Base-by-base conservation (phyloP, 257 asterid genomes). In the Lithospermum erythrorhizon region DNA sequence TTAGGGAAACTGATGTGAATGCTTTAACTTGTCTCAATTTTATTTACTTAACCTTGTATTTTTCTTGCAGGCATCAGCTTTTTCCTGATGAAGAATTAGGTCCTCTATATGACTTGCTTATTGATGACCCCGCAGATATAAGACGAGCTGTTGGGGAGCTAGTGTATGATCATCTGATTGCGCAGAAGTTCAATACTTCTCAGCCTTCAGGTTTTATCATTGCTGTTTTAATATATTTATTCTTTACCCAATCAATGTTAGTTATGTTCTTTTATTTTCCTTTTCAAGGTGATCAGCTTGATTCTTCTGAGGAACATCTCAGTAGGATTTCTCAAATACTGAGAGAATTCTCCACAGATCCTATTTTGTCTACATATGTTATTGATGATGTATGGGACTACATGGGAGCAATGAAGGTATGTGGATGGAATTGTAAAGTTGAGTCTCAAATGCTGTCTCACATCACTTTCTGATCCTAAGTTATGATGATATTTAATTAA, bases 331-430 rank as follows among this genome's bases (percentile, higher is more conserved):
- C 88, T 57, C 94, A 86, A 75, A 93, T 93, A 72, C 82, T 93
- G 57, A 86, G 82, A 72, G 97, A 93, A 73, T 93, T 93, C 69
- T 77, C 97, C 53, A 76, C 94, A 4, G 99, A 93, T 58, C 95
- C 87, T 64, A 82, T 89, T 70, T 79, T 93, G 76, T 82, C 90
- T 74, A 81, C 83, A 58, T 93, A 89, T 60, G 99, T 93, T 71
- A 93, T 93, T 51, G 99, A 93, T 53, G 99, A 89, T 75, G 83
- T 93, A 70, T 93, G 97, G 99, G 99, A 89, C 68, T 93, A 89
- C 85, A 93, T 93, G 99, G 89, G 73, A 68, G 97, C 97, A 74
- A 89, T 93, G 97, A 93, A 86, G 79, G 99, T 93, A 79, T 18
- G 95, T 71, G 32, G 37, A 48, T 62, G 53, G 49, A 55, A 57